Evolutionary conservation across 192 early-diverging fungal species (phyloP).

Genomic region (Backusella liffmaniae): DNA sequence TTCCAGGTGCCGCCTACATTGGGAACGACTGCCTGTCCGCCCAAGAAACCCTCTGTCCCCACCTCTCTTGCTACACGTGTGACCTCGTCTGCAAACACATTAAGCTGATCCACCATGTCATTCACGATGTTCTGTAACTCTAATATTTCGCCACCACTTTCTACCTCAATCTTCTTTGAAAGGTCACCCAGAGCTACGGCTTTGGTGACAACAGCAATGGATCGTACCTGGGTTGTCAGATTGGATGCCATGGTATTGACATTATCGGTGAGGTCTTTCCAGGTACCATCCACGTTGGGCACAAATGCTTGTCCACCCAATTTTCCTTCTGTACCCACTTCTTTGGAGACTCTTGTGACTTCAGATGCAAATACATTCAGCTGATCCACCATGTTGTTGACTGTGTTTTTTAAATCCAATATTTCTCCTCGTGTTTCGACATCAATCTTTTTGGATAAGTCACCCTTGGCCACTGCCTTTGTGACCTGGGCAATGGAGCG

Average conservation of each 20-base stretch:
- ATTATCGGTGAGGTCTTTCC: slow-evolving; percentile 66
- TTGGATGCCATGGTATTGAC: slow-evolving; percentile 73
- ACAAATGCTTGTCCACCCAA: slow-evolving; percentile 65
- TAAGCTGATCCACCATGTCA: slow-evolving; percentile 65
- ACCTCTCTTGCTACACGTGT: slow-evolving; percentile 63
- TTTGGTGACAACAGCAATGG: slow-evolving; percentile 67
- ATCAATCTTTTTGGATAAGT: slow-evolving; percentile 57
- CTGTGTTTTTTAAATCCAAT: slow-evolving; percentile 51
- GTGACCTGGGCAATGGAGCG: slow-evolving; percentile 60
- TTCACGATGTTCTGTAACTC: slow-evolving; percentile 70
- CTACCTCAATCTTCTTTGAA: slow-evolving; percentile 60
- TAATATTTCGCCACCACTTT: slow-evolving; percentile 62
- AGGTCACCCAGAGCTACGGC: slow-evolving; percentile 66
- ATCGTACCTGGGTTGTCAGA: slow-evolving; percentile 64
- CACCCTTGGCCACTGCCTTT: slow-evolving; percentile 54
- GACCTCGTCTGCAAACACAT: slow-evolving; percentile 58
- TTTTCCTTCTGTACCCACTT: slow-evolving; percentile 69
- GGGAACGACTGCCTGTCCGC: slow-evolving; percentile 46
- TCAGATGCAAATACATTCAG: slow-evolving; percentile 24
- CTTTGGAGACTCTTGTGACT: slow-evolving; percentile 52
- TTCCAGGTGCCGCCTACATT: slow-evolving; percentile 59
- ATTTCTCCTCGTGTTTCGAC: slow-evolving; percentile 57
- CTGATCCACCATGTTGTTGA: slow-evolving; percentile 64
- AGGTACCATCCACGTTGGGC: slow-evolving; percentile 59
- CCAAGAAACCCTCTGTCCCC: slow-evolving; percentile 57